Evolutionary conservation across 2,329 filamentous ascomycete genomes (phyloP), one percentile per base, ranked within the genome.

Genomic region (Aspergillus sp.): DNA sequence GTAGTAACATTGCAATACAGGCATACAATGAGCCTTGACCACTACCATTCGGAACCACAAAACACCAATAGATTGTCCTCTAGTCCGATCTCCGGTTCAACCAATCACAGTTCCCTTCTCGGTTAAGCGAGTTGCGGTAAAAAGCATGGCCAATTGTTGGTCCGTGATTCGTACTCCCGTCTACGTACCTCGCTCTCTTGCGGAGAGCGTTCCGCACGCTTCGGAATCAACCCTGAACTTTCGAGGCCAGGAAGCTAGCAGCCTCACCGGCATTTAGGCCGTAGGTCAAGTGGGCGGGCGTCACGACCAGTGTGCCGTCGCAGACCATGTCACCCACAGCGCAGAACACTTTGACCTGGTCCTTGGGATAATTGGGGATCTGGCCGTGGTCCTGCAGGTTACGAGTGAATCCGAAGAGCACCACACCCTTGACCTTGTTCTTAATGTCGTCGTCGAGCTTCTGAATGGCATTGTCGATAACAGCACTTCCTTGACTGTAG

Each of bases 361-460:
- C 51, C 25, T 53, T 44, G 45, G 45, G 37, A 9, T 46, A 67
- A 10, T 59, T 58, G 7, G 66, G 66, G n/a, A 71, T 59, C 23
- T 52, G 49, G 0, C 60, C 62, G 1, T 49, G 47, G 44, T 69
- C 65, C 53, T 69, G 66, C 19, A 52, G 25, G 39, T 63, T 68
- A 56, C 66, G 61, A 15, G 71, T 73, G 50, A 73, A 70, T 1
- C 73, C 73, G 46, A 69, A 76, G 6, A 74, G 65, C 0, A 71
- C 69, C 2, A 69, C 71, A 1, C 64, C 71, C 38, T 59, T 63
- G 41, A 75, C 64, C 53, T 60, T 61, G 5, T 49, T 43, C 13
- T 60, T 37, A 25, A 51, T 58, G 1, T 48, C 50, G 3, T 51
- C 22, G 13, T 54, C 49, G 19, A 74, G 57, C n/a, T 66, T 60